phyloP scores from a whole-genome alignment of 2,329 filamentous ascomycete species.

The Colletotrichum viniferum region DNA sequence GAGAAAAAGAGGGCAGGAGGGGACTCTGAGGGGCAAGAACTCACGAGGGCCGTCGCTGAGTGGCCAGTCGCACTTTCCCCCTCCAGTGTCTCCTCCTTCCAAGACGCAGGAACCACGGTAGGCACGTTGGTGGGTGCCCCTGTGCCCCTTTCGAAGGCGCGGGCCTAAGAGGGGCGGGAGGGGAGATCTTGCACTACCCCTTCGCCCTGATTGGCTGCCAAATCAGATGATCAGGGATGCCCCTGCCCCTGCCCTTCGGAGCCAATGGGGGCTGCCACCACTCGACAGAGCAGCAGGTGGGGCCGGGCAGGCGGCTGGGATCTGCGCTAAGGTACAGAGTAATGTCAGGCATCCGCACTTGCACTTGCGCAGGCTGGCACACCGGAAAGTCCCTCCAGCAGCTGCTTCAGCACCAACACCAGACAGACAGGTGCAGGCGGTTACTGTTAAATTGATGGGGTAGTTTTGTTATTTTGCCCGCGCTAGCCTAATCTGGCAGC shows the following conservation, averaged over 20 bases:
- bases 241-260: not conserved
- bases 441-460: too few species aligned
- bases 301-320: slow-evolving; percentile 5
- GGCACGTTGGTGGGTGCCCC: not conserved
- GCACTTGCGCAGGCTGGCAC: not conserved
- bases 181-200: not conserved
- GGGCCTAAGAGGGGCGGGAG: not conserved
- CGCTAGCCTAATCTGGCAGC: too few species aligned
- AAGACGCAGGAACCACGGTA: not conserved
- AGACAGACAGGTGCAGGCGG: not conserved
- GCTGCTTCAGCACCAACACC: not conserved
- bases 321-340: slow-evolving; percentile 20
- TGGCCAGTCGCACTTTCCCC: not conserved
- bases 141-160: not conserved
- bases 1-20: not conserved
- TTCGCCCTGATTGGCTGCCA: not conserved
- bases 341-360: slow-evolving; percentile 9
- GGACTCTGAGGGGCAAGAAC: not conserved
- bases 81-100: not conserved
- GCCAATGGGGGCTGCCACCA: not conserved
- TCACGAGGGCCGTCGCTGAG: not conserved
- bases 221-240: not conserved
- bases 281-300: not conserved
- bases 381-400: not conserved
- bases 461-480: too few species aligned